These are phyloP conservation scores for Cocos nucifera DNA, from an alignment of 176 grass and related monocot genomes.

Conservation along the genomic window DNA sequence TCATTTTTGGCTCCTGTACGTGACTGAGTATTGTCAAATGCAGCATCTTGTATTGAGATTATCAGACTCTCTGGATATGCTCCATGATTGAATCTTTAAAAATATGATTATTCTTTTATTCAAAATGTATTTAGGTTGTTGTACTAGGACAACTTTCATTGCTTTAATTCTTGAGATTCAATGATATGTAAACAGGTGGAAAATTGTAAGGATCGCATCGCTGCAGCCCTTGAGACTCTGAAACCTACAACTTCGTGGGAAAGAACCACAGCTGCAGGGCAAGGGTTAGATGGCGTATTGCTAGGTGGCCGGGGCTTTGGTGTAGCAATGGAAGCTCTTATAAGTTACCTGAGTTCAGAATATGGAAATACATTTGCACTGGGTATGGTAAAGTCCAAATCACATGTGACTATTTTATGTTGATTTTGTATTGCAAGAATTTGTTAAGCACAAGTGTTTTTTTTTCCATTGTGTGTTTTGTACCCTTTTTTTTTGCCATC, in stretches of 20 bases:
- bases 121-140: too few relatives aligned
- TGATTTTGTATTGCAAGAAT: not conserved
- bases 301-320: conserved; percentile 79
- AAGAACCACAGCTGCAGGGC: conserved; percentile 52
- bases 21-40: not conserved
- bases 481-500: not conserved
- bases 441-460: not conserved
- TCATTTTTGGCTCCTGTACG: conserved; percentile 93
- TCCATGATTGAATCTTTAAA: too few relatives aligned
- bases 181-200: conserved; percentile 43
- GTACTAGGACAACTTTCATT: too few relatives aligned
- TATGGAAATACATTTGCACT: conserved; percentile 92
- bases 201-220: conserved; percentile 68
- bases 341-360: conserved; percentile 77
- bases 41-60: not conserved
- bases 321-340: conserved; percentile 64
- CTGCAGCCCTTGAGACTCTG: conserved; percentile 65
- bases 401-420: not conserved
- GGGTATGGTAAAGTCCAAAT: conserved; percentile 33
- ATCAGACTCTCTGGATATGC: too few relatives aligned
- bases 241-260: conserved; percentile 85
- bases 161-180: too few relatives aligned
- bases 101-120: too few relatives aligned
- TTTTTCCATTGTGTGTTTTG: too few relatives aligned
- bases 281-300: conserved; percentile 70